phyloP scores from a whole-genome alignment of 495 filamentous ascomycete genomes.

The Opeltia flavorubescens region DNA sequence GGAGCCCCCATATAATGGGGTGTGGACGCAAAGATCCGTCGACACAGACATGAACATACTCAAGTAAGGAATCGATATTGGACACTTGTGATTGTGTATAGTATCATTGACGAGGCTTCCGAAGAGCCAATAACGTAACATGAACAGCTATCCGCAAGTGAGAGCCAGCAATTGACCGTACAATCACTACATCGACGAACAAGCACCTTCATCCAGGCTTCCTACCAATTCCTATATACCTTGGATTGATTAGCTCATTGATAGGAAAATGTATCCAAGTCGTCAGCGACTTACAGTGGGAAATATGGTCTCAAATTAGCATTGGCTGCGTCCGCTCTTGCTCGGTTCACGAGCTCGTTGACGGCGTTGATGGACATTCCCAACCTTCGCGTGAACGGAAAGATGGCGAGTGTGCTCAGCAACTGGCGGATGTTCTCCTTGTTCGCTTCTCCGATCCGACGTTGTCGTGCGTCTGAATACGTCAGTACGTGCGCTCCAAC shows the following conservation, averaged over 20 bases:
- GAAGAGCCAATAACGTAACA: too few relatives aligned
- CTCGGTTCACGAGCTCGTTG: constrained; percentile 48
- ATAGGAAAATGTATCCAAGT: not conserved
- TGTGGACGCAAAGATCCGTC: too few relatives aligned
- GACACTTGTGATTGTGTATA: too few relatives aligned
- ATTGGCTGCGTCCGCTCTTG: constrained; percentile 52
- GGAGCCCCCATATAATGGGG: too few relatives aligned
- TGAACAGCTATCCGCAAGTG: too few relatives aligned
- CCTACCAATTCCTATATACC: constrained; percentile 44
- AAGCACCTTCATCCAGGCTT: constrained; percentile 22
- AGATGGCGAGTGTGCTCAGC: constrained; percentile 46
- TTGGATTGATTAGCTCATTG: constrained; percentile 17
- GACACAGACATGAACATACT: too few relatives aligned
- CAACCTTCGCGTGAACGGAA: constrained; percentile 42
- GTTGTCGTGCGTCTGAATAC: constrained; percentile 40
- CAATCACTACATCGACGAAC: constrained; percentile 25
- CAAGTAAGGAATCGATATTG: too few relatives aligned
- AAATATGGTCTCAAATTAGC: constrained; percentile 60
- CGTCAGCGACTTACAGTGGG: constrained; percentile 42
- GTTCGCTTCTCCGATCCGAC: constrained; percentile 48
- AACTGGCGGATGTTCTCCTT: constrained; percentile 45
- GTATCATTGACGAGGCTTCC: too few relatives aligned
- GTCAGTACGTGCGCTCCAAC: too few relatives aligned
- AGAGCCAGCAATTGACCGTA: constrained; percentile 25
- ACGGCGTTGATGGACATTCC: constrained; percentile 51